A percentile compares a stretch with the other conserved stretches of the same genome.
Evolutionary conservation across 305 asterid genomes (phyloP).

Genomic region (Fraxinus nigra): DNA sequence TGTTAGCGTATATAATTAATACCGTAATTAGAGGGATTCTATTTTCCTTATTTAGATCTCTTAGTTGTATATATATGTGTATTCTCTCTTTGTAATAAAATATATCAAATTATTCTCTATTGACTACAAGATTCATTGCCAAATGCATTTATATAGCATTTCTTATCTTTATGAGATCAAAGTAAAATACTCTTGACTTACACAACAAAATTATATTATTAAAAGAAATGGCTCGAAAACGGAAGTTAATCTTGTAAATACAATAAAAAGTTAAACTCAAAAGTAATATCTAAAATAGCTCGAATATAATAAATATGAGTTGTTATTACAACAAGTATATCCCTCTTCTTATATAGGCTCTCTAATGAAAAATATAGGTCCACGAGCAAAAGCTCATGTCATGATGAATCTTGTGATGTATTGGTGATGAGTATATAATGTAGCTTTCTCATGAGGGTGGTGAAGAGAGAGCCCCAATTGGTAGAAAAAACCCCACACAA

Average conservation of each 20-base stretch:
- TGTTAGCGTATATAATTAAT: too few relatives aligned
- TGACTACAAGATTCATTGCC: neutral
- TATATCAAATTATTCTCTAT: too few relatives aligned
- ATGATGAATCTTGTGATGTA: neutral
- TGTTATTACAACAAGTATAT: neutral
- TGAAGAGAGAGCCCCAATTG: neutral
- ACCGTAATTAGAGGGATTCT: too few relatives aligned
- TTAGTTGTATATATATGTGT: too few relatives aligned
- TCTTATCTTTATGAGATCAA: neutral
- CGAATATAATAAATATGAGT: neutral
- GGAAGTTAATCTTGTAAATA: neutral
- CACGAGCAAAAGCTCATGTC: neutral
- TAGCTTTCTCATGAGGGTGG: neutral
- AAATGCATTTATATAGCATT: constrained; percentile 11
- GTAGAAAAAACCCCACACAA: neutral
- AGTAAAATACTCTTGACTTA: neutral
- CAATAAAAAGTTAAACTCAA: neutral
- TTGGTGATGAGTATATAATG: neutral
- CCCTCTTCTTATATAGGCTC: neutral
- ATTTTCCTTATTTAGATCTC: too few relatives aligned
- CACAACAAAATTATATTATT: neutral
- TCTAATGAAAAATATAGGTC: neutral
- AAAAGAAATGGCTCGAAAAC: neutral
- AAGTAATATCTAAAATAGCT: neutral
- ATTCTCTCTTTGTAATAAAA: too few relatives aligned